phyloP scores from a whole-genome alignment of 345 rosid genomes.

The Balakata baccata region DNA sequence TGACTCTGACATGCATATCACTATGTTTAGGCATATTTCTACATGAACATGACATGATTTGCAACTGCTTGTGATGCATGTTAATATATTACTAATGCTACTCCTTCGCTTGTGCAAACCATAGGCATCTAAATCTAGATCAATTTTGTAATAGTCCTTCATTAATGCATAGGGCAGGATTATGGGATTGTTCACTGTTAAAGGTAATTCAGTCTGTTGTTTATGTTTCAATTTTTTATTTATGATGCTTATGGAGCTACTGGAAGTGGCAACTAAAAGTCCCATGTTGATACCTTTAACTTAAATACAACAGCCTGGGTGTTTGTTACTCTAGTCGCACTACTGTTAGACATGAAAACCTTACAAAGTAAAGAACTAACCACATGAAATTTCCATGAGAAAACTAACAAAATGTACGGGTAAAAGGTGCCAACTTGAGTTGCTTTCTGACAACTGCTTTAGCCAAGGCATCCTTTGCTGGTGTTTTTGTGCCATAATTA shows the following conservation, averaged over 20 bases:
- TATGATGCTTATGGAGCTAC: not conserved
- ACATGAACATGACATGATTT: not conserved
- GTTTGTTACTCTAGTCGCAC: not conserved
- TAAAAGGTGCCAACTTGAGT: not conserved
- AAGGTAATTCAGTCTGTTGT: not conserved
- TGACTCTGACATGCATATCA: not conserved
- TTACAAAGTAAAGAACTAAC: not conserved
- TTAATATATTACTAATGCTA: not conserved
- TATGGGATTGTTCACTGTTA: not conserved
- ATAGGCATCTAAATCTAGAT: not conserved
- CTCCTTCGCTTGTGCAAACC: not conserved
- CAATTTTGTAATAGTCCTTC: not conserved
- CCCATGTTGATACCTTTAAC: not conserved
- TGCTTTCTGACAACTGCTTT: conserved; percentile 1
- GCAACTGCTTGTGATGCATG: not conserved
- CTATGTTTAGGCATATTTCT: no score
- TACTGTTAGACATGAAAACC: not conserved
- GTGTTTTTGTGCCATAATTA: not conserved
- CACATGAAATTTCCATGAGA: not conserved
- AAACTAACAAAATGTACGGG: not conserved
- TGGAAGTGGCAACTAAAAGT: not conserved
- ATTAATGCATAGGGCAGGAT: not conserved
- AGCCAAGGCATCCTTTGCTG: not conserved
- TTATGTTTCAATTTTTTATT: not conserved
- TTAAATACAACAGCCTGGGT: no score